These are phyloP conservation scores for apple (Malus domestica) DNA, from an alignment of 306 rosid species.

Conservation along the genomic window ASM211411v1 NC_041795.1:21091001-21091500, in stretches of 20 bases:
- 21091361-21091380: neutral
- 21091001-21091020: neutral
- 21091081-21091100: neutral
- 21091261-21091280: neutral
- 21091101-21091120: neutral
- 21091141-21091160: neutral
- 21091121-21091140: accelerated
- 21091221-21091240: neutral
- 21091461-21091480: no score
- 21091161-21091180: neutral
- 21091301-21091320: neutral
- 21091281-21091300: no score
- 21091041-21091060: neutral
- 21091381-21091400: neutral
- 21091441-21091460: no score
- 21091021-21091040: neutral
- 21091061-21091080: constrained; percentile 8
- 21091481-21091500: no score
- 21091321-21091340: accelerated
- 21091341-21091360: neutral
- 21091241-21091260: neutral
- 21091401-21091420: no score
- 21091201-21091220: accelerated
- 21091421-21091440: no score
- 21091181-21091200: neutral